phyloP scores from a whole-genome alignment of 768 basidiomycete species.

The Tricholoma matsutake region DNA sequence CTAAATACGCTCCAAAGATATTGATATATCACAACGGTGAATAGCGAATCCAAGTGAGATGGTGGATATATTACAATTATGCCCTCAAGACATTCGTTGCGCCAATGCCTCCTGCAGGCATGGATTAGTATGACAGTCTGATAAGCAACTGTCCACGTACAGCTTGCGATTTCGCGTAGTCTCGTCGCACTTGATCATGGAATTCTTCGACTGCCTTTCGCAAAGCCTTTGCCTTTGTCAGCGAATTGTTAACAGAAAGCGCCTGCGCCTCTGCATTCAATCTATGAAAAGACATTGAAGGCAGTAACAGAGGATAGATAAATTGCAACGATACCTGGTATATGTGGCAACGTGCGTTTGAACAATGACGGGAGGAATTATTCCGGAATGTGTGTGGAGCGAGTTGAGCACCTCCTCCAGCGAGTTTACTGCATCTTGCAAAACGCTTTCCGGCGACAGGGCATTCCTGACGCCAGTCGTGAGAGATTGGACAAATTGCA shows the following conservation, averaged over 20 bases:
- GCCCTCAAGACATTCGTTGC: too few relatives aligned
- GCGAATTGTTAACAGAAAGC: not conserved
- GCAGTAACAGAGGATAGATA: not conserved
- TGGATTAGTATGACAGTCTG: not conserved
- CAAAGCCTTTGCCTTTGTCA: not conserved
- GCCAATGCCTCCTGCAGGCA: not conserved
- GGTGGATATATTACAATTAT: not conserved
- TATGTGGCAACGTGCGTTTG: not conserved
- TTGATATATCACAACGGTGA: not conserved
- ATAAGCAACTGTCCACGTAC: not conserved
- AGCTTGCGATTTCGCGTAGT: not conserved
- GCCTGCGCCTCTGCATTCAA: not conserved
- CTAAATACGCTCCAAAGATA: not conserved
- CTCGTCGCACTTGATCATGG: not conserved
- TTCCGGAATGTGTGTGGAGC: not conserved
- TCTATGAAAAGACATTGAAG: not conserved
- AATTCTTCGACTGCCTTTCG: not conserved
- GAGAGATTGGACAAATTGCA: not conserved
- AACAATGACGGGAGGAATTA: not conserved
- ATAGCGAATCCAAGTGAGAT: not conserved
- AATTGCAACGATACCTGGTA: not conserved
- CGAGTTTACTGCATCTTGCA: not conserved
- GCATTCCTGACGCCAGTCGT: not conserved
- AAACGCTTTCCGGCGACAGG: not conserved
- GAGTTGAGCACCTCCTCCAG: not conserved